These are phyloP conservation scores for Colletotrichum camelliae DNA, from an alignment of 2,329 filamentous ascomycete species.

Conservation along the genomic window DNA sequence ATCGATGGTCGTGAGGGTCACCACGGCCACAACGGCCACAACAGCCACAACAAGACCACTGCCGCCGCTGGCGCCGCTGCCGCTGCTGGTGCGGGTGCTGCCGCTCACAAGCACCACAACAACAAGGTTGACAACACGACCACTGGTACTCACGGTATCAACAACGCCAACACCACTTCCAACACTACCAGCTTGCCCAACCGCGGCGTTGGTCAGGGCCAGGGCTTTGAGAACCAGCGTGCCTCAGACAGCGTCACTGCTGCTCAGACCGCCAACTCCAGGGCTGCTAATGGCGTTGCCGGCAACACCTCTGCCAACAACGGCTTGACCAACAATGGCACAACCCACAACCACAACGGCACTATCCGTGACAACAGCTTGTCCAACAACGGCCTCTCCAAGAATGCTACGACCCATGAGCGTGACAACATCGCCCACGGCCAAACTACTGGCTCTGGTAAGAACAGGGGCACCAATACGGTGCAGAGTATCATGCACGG, in stretches of 20 bases:
- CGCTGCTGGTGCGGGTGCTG: not conserved
- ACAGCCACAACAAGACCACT: not conserved
- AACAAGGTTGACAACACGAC: not conserved
- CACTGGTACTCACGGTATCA: not conserved
- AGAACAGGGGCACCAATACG: not conserved
- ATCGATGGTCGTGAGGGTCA: not conserved
- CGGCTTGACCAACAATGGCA: not conserved
- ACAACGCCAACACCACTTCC: not conserved
- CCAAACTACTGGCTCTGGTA: conserved; percentile 4
- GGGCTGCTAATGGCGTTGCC: not conserved
- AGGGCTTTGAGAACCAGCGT: not conserved
- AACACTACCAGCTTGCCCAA: not conserved
- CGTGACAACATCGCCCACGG: not conserved
- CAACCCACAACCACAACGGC: not conserved
- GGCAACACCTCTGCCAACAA: not conserved
- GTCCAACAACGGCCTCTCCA: not conserved
- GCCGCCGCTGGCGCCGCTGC: not conserved
- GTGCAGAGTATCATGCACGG: not conserved
- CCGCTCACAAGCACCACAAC: not conserved
- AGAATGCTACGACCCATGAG: not conserved
- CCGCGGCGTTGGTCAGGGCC: not conserved
- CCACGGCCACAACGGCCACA: not conserved
- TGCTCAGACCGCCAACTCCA: not conserved
- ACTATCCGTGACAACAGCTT: not conserved
- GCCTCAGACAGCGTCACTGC: not conserved